These are phyloP conservation scores for Lactarius vividus DNA, from an alignment of 768 basidiomycete genomes.

Conservation along the genomic window DNA sequence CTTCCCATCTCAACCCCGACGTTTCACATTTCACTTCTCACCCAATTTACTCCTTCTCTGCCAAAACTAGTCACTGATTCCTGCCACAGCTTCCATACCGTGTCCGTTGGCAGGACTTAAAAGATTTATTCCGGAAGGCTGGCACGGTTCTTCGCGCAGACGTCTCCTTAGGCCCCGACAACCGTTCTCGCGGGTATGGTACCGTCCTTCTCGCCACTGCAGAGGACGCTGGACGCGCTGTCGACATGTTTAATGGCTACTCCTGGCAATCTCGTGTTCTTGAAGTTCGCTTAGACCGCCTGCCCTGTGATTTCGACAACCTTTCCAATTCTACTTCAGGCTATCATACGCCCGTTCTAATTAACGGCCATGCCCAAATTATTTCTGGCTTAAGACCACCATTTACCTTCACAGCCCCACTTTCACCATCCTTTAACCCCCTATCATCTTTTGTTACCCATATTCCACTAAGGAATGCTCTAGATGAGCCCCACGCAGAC, in stretches of 20 bases:
- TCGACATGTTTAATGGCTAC: conserved; percentile 95
- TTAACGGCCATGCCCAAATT: conserved; percentile 16
- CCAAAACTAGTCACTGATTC: not conserved
- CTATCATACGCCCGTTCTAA: conserved; percentile 17
- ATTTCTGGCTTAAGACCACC: conserved; percentile 15
- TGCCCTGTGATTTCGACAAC: conserved; percentile 41
- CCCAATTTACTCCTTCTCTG: not conserved
- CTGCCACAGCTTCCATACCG: conserved; percentile 80
- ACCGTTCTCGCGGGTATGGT: conserved; percentile 90
- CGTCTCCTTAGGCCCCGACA: conserved; percentile 67
- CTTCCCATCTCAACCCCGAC: not conserved
- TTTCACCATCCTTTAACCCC: conserved; percentile 15
- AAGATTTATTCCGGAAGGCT: conserved; percentile 94
- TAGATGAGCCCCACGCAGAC: conserved; percentile 25
- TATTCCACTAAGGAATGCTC: conserved; percentile 15
- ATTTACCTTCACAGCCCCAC: conserved; percentile 5
- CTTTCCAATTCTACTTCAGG: conserved; percentile 15
- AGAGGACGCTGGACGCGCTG: conserved; percentile 90
- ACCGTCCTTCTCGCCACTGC: conserved; percentile 93
- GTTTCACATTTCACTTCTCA: conserved; percentile 16
- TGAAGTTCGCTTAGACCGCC: conserved; percentile 87
- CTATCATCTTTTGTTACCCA: conserved; percentile 26
- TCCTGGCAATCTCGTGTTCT: conserved; percentile 94
- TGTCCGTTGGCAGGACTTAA: conserved; percentile 98
- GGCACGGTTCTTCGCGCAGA: conserved; percentile 64